Conservation (phyloP, 257 asterid genomes). For the Catharanthus roseus region DNA sequence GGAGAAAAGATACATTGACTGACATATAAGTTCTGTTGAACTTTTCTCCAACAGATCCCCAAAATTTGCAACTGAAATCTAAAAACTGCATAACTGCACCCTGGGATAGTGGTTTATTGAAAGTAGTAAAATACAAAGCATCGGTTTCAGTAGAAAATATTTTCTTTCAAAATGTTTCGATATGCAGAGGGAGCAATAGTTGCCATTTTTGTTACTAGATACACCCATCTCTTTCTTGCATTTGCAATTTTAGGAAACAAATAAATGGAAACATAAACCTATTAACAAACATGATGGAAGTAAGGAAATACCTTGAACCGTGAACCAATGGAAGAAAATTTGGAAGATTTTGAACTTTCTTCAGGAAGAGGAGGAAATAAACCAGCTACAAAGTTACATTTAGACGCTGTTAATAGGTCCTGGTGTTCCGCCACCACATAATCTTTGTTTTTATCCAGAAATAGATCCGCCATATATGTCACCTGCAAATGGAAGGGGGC, state of each 20-base stretch:
- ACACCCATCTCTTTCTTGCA: background rate
- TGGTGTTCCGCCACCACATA: conserved; percentile 99
- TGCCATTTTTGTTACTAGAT: background rate
- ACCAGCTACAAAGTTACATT: conserved; percentile 80
- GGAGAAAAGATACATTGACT: background rate
- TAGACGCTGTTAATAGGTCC: conserved; percentile 84
- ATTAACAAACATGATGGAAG: background rate
- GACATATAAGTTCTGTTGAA: background rate
- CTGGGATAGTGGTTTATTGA: background rate
- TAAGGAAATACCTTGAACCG: conserved; percentile 72
- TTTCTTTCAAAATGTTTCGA: background rate
- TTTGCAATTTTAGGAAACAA: background rate
- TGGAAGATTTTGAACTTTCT: conserved; percentile 92
- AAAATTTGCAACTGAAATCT: background rate
- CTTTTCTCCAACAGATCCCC: background rate
- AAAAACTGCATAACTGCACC: background rate
- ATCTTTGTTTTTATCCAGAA: conserved; percentile 97
- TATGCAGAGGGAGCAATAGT: background rate
- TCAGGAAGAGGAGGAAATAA: conserved; percentile 91
- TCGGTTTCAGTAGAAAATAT: background rate
- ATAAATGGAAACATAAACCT: background rate
- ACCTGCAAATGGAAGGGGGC: conserved; percentile 50
- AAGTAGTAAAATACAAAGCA: background rate
- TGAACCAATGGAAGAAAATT: conserved; percentile 96
- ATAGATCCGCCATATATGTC: conserved; percentile 80